Percentiles rank a stretch among this genome's conserved stretches.
phyloP scores from a whole-genome alignment of 352 stramenopile genomes.

The Phytopythium vexans region DNA sequence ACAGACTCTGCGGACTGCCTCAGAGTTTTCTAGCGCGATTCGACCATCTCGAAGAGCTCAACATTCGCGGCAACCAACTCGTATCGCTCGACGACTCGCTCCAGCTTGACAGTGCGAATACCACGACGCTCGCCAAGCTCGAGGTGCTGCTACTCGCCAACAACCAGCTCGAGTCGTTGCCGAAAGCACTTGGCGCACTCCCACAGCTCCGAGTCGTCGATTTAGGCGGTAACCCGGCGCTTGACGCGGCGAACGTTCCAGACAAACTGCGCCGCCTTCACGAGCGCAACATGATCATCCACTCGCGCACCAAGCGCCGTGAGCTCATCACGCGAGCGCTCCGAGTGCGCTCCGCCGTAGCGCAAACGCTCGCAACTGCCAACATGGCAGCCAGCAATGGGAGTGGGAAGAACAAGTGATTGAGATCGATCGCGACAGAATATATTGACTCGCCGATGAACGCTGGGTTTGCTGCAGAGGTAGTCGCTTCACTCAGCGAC shows the following conservation, averaged over 20 bases:
- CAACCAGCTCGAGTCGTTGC: constrained; percentile 33
- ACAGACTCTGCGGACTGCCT: constrained; percentile 30
- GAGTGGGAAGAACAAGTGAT: not conserved
- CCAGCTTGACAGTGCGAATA: constrained; percentile 7
- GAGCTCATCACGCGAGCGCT: constrained; percentile 61
- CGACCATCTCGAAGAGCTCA: constrained; percentile 40
- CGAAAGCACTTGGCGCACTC: constrained; percentile 18
- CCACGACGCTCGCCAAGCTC: constrained; percentile 24
- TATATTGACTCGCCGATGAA: not conserved
- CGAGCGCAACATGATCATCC: constrained; percentile 56
- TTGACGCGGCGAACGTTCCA: constrained; percentile 23
- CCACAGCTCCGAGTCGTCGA: constrained; percentile 37
- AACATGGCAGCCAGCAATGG: not conserved
- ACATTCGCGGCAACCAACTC: constrained; percentile 37
- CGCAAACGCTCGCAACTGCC: constrained; percentile 14
- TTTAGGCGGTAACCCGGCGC: constrained; percentile 32
- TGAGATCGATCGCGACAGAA: not conserved
- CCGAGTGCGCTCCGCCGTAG: constrained; percentile 42
- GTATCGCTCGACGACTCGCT: constrained; percentile 29
- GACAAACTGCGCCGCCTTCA: constrained; percentile 62
- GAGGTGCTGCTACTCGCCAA: constrained; percentile 36
- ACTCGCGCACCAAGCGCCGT: constrained; percentile 53
- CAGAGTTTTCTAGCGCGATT: constrained; percentile 21
- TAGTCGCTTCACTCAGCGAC: constrained; percentile 33
- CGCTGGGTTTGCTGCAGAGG: not conserved